Evolutionary conservation across 1,139 yeast genomes (phyloP).

Genomic region (Nadsonia starkeyi-henricii): DNA sequence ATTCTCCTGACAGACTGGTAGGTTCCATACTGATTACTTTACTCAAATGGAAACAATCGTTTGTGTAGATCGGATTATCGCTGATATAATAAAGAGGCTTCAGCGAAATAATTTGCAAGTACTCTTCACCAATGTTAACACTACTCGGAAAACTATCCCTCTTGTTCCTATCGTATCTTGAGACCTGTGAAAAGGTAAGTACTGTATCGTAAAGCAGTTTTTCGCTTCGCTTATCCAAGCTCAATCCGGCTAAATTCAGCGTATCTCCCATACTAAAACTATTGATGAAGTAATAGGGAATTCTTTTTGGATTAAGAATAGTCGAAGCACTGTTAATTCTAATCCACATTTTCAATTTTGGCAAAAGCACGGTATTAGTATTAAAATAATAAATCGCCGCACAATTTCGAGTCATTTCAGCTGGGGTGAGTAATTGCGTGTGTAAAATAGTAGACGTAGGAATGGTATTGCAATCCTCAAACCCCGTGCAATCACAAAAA

Average conservation of each 20-base stretch:
- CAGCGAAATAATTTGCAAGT: slow-evolving; percentile 39
- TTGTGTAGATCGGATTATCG: slow-evolving; percentile 15
- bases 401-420: slow-evolving; percentile 41
- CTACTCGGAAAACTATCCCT: slow-evolving; percentile 16
- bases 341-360: slow-evolving; percentile 19
- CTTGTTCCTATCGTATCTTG: neutral
- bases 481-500: slow-evolving; percentile 60
- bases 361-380: slow-evolving; percentile 34
- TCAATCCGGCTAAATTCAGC: slow-evolving; percentile 14
- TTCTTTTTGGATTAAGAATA: slow-evolving; percentile 15
- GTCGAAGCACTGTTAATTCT: slow-evolving; percentile 17
- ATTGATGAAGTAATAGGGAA: slow-evolving; percentile 15
- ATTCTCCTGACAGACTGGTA: slow-evolving; percentile 34
- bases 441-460: neutral
- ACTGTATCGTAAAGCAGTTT: neutral
- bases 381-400: slow-evolving; percentile 46
- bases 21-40: neutral
- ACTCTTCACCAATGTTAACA: slow-evolving; percentile 56
- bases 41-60: slow-evolving; percentile 14
- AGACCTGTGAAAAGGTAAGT: slow-evolving; percentile 19
- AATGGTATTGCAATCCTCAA: slow-evolving; percentile 17
- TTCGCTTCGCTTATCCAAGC: slow-evolving; percentile 14
- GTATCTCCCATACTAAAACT: slow-evolving; percentile 12
- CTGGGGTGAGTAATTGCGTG: slow-evolving; percentile 24
- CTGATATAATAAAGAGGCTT: slow-evolving; percentile 37